These are phyloP conservation scores for Flagelloscypha sp. DNA, from an alignment of 768 basidiomycete species.

Conservation along the genomic window DNA sequence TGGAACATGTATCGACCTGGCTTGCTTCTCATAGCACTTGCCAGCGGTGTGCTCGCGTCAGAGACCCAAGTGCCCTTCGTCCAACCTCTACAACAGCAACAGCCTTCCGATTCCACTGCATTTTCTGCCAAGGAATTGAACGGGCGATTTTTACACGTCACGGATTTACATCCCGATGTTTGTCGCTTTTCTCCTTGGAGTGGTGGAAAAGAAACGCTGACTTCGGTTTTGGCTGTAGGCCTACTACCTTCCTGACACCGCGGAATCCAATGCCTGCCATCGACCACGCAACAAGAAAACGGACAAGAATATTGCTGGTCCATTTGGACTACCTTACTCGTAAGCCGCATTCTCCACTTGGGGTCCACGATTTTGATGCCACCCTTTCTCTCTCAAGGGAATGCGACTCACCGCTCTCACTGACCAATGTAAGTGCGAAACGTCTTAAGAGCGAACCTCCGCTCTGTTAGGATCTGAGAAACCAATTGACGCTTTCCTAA, in stretches of 20 bases:
- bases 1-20: too few relatives aligned
- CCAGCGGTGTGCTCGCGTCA: too few relatives aligned
- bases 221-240: too few relatives aligned
- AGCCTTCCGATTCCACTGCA: too few relatives aligned
- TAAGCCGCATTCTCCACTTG: conserved; percentile 29
- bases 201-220: too few relatives aligned
- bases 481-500: too few relatives aligned
- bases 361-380: background rate
- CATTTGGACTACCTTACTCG: conserved; percentile 64
- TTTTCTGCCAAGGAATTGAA: conserved; percentile 36
- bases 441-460: too few relatives aligned
- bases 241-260: conserved; percentile 44
- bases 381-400: conserved; percentile 30
- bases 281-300: conserved; percentile 46
- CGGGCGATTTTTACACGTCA: conserved; percentile 74
- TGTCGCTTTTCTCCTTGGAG: too few relatives aligned
- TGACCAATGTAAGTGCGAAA: too few relatives aligned
- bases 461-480: too few relatives aligned
- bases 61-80: conserved; percentile 7
- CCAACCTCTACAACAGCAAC: too few relatives aligned
- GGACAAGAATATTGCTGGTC: conserved; percentile 43
- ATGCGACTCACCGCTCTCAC: conserved; percentile 73
- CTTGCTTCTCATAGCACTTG: too few relatives aligned
- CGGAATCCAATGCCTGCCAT: conserved; percentile 61
- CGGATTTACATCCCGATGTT: conserved; percentile 83